Base-by-base conservation (phyloP, 352 stramenopile genomes). In the Globisporangium megalacanthum region DNA sequence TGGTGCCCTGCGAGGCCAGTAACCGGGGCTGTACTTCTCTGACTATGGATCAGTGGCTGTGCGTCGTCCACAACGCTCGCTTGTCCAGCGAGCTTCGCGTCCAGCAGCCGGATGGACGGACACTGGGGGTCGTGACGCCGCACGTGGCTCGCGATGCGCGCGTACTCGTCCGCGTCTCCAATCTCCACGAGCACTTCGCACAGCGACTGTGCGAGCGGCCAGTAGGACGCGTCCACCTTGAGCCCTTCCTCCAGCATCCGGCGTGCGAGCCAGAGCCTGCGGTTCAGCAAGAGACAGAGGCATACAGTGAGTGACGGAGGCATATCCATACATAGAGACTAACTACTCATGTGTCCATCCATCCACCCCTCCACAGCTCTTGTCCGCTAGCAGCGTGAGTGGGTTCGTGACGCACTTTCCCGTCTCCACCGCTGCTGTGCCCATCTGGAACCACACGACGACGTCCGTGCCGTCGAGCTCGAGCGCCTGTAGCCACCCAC, bases 401-500 rank as follows among this genome's bases (percentile, higher is more conserved):
- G 42, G 29, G 5, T 19, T 48, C 17, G 7, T 4, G n/a, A 54
- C 55, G 55, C 41, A 81, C 66, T 81, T 78, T 15, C 75, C 77
- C 8, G 75, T 92, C 36, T 78, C 77, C 7, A 88, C 47, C 2
- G 81, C 79, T 1, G 75, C 68, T 19, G 70, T 74, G 5, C 67
- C 78, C 77, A 89, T 83, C 39, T 92, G 73, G 56, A 66, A 80
- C 81, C 81, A 92, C 31, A 92, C 79, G 9, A 89, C 62, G n/a
- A 87, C 81, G 60, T 92, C 81, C 17, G 81, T 86, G 2, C 61
- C 78, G 52, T 92, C 81, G 22, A 88, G 48, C 25, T 69, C 64
- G 13, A 91, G 39, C 17, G 81, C 81, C 73, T 83, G 15, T 31
- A 13, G 25, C 42, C 36, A 45, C 48, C 49, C 44, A 11, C 46